Evolutionary conservation across 2,329 filamentous ascomycete species (phyloP), one percentile per base, ranked within the genome.

Genomic region (Colletotrichum caudatum): DNA sequence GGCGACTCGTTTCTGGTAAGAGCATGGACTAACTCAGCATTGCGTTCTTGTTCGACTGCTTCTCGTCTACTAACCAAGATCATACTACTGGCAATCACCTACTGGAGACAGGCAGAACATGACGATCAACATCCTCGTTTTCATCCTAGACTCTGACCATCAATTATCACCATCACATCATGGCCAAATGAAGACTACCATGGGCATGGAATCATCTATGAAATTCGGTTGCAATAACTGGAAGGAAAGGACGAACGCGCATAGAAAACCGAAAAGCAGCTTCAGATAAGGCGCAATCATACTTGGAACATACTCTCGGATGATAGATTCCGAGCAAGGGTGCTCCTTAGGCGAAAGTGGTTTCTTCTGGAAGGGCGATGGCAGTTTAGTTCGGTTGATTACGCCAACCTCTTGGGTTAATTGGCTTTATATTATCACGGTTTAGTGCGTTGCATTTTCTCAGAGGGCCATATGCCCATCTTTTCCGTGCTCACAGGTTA

Each of bases 1-100:
- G 33, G 51, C 41, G 39, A 56, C 35, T 26, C 26, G 41, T n/a
- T 69, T 69, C 58, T 71, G 69, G 65, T 71, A 29, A 53, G n/a
- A 16, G 5, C 18, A 41, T 11, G 5, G 12, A n/a, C 23, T 18
- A 60, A 12, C 33, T 41, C 44, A 20, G 26, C n/a, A 44, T 7
- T 18, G 5, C 23, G 12, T 11, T 20, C 23, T n/a, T 23, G 26
- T 26, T 3, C 6, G 8, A 35, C 29, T 12, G 29, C 29, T 20
- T 33, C 51, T 20, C 18, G 16, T 35, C 51, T 18, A 33, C 20
- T 9, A 29, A 7, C 8, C 9, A 5, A 20, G 8, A 9, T 33
- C 5, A 12, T 1, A 35, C 18, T 2, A 9, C 3, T 12, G 8
- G 16, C 51, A 35, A 5, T 26, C 12, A 35, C 4, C 8, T 18